Base-by-base conservation (phyloP, 139 green algal genomes). In the Chlamydomonas sp. region DNA sequence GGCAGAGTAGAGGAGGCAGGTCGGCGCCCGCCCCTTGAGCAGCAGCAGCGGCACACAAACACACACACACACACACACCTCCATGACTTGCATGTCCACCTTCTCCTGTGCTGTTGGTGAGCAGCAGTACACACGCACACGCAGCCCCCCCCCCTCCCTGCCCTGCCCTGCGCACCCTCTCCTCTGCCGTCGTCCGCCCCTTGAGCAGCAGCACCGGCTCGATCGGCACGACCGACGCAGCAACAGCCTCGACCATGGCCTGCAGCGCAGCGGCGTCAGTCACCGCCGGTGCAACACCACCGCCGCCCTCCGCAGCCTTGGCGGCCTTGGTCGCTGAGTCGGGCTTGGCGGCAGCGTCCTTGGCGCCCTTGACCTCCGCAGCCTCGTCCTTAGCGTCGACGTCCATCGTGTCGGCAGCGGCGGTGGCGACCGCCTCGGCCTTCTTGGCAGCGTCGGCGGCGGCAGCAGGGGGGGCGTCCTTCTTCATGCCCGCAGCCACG, bases 401-500 rank as follows among this genome's bases (percentile, higher is more conserved):
- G 8, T 67, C 64, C 43, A 58, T 76, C 35, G 58, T 65, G 31
- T n/a, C n/a, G n/a, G 57, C 26, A 65, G 57, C 57, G 29, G 54
- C 35, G 34, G 35, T 24, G 0, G 26, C 58, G 0, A 22, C 30
- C 43, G 24, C 29, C 54, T 74, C 54, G 26, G 64, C 47, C 26
- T 67, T 33, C 43, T 48, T 50, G 3, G 33, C 26, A 0, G 20
- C 59, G n/a, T n/a, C n/a, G n/a, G n/a, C n/a, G 3, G 34, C 43
- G 33, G 69, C 65, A 29, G 64, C 60, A 1, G 13, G 49, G 5
- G 28, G 67, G 37, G 60, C 49, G 10, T 76, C 65, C 68, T 79
- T 57, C 47, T 65, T n/a, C n/a, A n/a, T n/a, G n/a, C n/a, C n/a
- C n/a, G n/a, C n/a, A n/a, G n/a, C n/a, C n/a, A n/a, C 43, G 43